Evolutionary conservation across 345 rosid genomes (phyloP), one percentile per base, ranked within the genome.

Genomic region (Hibiscus mutabilis): DNA sequence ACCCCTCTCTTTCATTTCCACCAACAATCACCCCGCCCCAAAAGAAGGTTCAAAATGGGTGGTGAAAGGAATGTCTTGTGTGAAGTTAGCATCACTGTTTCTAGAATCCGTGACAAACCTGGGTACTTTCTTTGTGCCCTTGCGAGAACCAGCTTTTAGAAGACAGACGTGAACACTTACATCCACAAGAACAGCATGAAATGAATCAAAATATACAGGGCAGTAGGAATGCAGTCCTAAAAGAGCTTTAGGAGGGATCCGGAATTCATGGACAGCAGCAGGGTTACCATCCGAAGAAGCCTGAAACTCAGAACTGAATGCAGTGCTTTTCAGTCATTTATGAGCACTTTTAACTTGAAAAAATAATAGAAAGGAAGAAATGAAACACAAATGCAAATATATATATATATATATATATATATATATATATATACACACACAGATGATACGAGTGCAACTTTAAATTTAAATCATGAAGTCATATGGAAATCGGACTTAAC

Each of bases 171-270:
- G 99, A 75, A 92, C 86, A 70, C 86, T 86, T 73, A 85, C 85
- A 78, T 95, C 97, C 22, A 95, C 82, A 46, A 91, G 91, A 76
- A 88, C 97, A 15, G 91, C 81, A 82, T 92, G 97, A 74, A 88
- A 84, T 52, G 86, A 75, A 82, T 92, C 99, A 82, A 92, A 92
- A 80, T 95, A 87, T 66, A 95, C 88, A 68, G 97, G 97, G 82
- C 93, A 92, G 72, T 92, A 95, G 24, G 97, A 90, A 83, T 92
- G 99, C 88, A 92, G 76, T 73, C 97, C 97, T 21, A 86, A 74
- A 73, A 95, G 97, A 71, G 99, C 97, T 80, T 88, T 92, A 33
- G 95, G 88, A 70, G 97, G 97, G 80, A 95, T 85, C n/a, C 97
- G 84, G 46, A 92, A 95, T 79, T 95, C 96, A 71, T 92, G 99